These are phyloP conservation scores for Phytophthora cryptogea DNA, from an alignment of 352 stramenopile species.

Conservation along the genomic window DNA sequence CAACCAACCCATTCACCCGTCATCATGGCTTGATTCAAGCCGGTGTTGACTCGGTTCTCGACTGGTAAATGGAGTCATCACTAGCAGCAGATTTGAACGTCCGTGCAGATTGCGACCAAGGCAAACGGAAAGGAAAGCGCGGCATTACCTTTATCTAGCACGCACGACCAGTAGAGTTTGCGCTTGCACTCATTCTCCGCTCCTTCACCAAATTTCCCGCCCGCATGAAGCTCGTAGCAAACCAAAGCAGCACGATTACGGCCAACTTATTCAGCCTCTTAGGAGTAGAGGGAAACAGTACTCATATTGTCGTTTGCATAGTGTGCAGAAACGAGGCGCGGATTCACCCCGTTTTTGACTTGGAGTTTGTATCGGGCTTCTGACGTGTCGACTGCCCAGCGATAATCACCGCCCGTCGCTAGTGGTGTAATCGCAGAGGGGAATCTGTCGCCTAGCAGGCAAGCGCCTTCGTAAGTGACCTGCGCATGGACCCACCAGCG, in stretches of 20 bases:
- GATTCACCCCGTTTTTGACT: too few relatives aligned
- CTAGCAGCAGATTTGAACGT: too few relatives aligned
- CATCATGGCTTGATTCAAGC: background rate
- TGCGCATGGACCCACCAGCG: slow-evolving; percentile 15
- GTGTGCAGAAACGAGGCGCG: too few relatives aligned
- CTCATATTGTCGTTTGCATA: background rate
- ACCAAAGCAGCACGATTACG: background rate
- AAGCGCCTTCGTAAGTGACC: background rate
- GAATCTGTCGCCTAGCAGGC: slow-evolving; percentile 14
- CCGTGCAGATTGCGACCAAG: too few relatives aligned
- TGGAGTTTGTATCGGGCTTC: too few relatives aligned
- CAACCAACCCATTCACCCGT: background rate
- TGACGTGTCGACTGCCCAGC: background rate
- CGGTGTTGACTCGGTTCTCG: slow-evolving; percentile 6
- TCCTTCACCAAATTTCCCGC: too few relatives aligned
- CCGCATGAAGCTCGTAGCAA: too few relatives aligned
- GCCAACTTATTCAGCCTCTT: background rate
- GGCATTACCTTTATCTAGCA: too few relatives aligned
- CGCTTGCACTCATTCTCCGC: too few relatives aligned
- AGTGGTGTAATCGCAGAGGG: slow-evolving; percentile 16
- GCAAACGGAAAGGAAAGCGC: too few relatives aligned
- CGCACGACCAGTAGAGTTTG: too few relatives aligned
- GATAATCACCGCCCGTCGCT: slow-evolving; percentile 18
- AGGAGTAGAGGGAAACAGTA: background rate
- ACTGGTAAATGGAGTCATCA: slow-evolving; percentile 20